Evolutionary conservation across 441 rosid genomes (phyloP).

Genomic region (Pelargonium australe): DNA sequence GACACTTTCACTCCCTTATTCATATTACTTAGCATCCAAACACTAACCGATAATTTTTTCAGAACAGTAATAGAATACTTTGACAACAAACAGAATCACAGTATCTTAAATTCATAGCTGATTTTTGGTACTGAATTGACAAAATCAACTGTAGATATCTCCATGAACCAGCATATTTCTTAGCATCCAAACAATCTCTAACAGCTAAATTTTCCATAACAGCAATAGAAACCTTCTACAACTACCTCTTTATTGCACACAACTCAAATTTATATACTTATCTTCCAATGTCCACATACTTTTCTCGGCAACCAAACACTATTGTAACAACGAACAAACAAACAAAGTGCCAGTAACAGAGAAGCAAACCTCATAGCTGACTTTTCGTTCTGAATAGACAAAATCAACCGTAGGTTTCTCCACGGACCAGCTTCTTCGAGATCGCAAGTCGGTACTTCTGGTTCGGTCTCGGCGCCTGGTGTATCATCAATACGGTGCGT

Average conservation of each 20-base stretch:
- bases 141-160: too few species aligned
- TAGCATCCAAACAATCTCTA: background rate
- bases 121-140: too few species aligned
- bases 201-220: background rate
- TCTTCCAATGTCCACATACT: background rate
- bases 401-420: slow-evolving; percentile 68
- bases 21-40: too few species aligned
- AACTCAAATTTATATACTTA: background rate
- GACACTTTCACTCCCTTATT: too few species aligned
- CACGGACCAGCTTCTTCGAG: slow-evolving; percentile 44
- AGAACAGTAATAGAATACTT: too few species aligned
- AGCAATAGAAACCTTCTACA: background rate
- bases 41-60: too few species aligned
- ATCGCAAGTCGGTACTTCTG: slow-evolving; percentile 13
- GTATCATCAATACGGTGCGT: slow-evolving; percentile 17
- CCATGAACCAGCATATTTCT: background rate
- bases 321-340: background rate
- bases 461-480: slow-evolving; percentile 25
- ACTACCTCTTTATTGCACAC: background rate
- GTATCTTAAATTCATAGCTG: too few species aligned
- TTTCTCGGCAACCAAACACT: background rate
- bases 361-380: slow-evolving; percentile 49
- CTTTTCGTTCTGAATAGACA: slow-evolving; percentile 47
- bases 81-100: too few species aligned
- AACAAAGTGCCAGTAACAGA: slow-evolving; percentile 1